Conservation (phyloP, 306 rosid species). For the Abrus precatorius region DNA sequence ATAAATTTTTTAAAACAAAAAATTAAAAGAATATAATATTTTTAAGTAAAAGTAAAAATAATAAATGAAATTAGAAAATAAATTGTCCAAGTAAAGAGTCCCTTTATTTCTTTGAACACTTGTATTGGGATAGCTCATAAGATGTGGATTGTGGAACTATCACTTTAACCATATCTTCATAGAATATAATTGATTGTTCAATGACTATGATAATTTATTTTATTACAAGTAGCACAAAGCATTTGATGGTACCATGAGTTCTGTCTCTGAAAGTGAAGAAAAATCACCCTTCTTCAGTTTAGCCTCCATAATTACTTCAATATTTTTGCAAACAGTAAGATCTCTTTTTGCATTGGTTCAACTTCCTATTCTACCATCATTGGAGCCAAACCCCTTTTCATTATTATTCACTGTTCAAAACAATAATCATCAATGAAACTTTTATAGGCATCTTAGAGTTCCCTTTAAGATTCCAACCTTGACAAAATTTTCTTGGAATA, state of each 20-base stretch:
- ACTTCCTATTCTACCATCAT: slow-evolving; percentile 65
- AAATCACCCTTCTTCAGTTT: slow-evolving; percentile 42
- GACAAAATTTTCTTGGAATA: not conserved
- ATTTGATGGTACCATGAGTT: slow-evolving; percentile 47
- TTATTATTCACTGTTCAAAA: slow-evolving; percentile 51
- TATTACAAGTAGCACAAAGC: slow-evolving; percentile 45
- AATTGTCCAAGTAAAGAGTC: no score
- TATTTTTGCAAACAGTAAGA: slow-evolving; percentile 46
- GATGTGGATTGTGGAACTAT: slow-evolving; percentile 46
- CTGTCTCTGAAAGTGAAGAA: slow-evolving; percentile 43
- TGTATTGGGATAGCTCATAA: not conserved
- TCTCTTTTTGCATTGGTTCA: slow-evolving; percentile 42
- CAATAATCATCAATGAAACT: slow-evolving; percentile 25
- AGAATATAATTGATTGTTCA: slow-evolving; percentile 39
- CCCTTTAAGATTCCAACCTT: slow-evolving; percentile 44
- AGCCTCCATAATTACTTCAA: slow-evolving; percentile 47
- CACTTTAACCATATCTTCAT: slow-evolving; percentile 43
- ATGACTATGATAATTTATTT: slow-evolving; percentile 40
- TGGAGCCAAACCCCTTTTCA: slow-evolving; percentile 46
- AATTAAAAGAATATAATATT: no score
- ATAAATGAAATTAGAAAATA: no score
- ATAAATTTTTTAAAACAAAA: no score
- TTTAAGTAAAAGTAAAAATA: no score
- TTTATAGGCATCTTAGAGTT: slow-evolving; percentile 46
- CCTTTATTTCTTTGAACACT: not conserved